Evolutionary conservation across 176 grass and related monocot genomes (phyloP).

Genomic region (Oryza brachyantha): DNA sequence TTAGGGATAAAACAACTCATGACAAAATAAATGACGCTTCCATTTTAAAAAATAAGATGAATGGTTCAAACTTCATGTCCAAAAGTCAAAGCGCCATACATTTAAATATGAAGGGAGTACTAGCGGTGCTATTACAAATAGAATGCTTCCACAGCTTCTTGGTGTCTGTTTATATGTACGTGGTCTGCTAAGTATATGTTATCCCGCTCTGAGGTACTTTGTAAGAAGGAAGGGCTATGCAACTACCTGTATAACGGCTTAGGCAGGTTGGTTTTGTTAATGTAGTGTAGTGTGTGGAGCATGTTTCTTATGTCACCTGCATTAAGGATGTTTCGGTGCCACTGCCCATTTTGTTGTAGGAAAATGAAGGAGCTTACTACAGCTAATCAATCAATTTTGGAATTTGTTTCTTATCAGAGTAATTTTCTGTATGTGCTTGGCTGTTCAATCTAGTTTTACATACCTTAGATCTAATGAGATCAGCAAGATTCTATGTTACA

Average conservation of each 20-base stretch:
- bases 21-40: no score
- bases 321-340: background rate
- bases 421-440: no score
- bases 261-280: background rate
- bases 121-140: background rate
- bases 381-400: background rate
- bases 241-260: background rate
- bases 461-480: background rate
- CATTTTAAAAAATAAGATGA: no score
- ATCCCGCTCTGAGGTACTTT: background rate
- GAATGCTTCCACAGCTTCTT: background rate
- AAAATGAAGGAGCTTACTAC: background rate
- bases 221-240: background rate
- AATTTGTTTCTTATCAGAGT: background rate
- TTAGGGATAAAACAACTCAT: no score
- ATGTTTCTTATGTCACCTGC: background rate
- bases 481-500: background rate
- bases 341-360: background rate
- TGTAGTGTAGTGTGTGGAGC: background rate
- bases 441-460: background rate
- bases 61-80: no score
- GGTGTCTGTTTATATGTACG: background rate
- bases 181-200: background rate
- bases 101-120: no score
- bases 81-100: no score